Conservation (phyloP, 2,329 filamentous ascomycete species). For the Dothideomycetes sp. region DNA sequence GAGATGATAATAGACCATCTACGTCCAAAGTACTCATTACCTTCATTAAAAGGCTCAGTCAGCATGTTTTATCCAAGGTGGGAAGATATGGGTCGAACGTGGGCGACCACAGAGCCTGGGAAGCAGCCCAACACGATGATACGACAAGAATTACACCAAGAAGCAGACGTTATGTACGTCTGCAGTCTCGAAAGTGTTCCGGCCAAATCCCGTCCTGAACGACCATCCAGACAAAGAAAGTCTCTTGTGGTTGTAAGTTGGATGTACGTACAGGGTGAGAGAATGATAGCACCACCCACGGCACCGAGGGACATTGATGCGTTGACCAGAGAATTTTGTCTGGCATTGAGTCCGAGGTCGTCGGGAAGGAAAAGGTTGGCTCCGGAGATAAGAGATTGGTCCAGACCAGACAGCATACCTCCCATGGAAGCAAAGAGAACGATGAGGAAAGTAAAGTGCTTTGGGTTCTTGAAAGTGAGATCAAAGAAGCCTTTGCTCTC, state of each 20-base stretch:
- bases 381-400: constrained; percentile 64
- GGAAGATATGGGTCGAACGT: too few species aligned
- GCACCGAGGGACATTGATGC: constrained; percentile 64
- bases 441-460: constrained; percentile 57
- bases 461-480: constrained; percentile 51
- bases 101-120: too few species aligned
- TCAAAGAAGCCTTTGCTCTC: constrained; percentile 40
- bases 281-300: constrained; percentile 58
- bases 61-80: too few species aligned
- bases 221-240: too few species aligned
- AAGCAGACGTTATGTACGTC: too few species aligned
- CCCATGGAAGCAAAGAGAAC: constrained; percentile 68
- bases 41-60: too few species aligned
- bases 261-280: constrained; percentile 56
- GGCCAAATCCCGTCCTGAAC: too few species aligned
- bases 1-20: constrained; percentile 62
- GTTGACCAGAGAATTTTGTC: constrained; percentile 58
- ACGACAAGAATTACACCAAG: too few species aligned
- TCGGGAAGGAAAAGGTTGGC: constrained; percentile 58
- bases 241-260: too few species aligned
- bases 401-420: constrained; percentile 61
- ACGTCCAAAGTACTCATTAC: constrained; percentile 60
- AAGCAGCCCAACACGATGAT: too few species aligned
- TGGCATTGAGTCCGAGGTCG: constrained; percentile 45
- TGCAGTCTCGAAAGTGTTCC: too few species aligned